A percentile compares a stretch with the other conserved stretches of the same genome.
phyloP scores from a whole-genome alignment of 2,329 filamentous ascomycete species.

The Podosphaera aphanis region DNA sequence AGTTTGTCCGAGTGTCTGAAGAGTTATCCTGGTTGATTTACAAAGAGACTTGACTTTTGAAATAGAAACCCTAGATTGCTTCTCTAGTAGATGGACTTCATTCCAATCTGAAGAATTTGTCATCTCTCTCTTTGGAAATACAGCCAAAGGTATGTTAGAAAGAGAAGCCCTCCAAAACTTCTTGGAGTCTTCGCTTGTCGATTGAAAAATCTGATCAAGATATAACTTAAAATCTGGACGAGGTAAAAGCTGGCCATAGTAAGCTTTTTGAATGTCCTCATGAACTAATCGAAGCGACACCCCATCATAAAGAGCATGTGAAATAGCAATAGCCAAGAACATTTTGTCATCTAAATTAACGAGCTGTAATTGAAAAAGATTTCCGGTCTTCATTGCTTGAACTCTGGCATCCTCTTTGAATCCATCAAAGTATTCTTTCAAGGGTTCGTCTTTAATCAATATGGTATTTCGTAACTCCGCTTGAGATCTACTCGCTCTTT shows the following conservation, averaged over 20 bases:
- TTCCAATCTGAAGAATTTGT: neutral
- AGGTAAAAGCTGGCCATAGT: conserved; percentile 21
- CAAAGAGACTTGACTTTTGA: conserved; percentile 33
- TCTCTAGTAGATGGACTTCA: conserved; percentile 21
- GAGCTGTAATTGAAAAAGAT: conserved; percentile 28
- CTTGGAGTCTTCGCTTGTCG: conserved; percentile 21
- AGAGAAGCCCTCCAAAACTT: conserved; percentile 54
- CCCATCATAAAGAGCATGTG: conserved; percentile 77
- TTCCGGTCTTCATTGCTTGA: conserved; percentile 16
- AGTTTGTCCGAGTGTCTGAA: conserved; percentile 54
- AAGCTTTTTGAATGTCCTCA: conserved; percentile 42
- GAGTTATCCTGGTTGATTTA: conserved; percentile 39
- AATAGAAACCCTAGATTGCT: conserved; percentile 20
- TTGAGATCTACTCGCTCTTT: conserved; percentile 4
- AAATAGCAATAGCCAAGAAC: conserved; percentile 43
- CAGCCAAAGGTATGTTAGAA: conserved; percentile 22
- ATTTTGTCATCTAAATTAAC: conserved; percentile 14
- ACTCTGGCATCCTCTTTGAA: conserved; percentile 19
- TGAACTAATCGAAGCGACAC: conserved; percentile 61
- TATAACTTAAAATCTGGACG: conserved; percentile 28
- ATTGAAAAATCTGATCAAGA: conserved; percentile 23
- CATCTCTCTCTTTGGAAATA: conserved; percentile 18
- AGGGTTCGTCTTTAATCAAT: conserved; percentile 1
- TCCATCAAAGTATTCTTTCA: conserved; percentile 18
- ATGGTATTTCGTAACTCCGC: neutral